phyloP scores from a whole-genome alignment of 805 yeast genomes.

The Blastobotrys mokoenaii region DNA sequence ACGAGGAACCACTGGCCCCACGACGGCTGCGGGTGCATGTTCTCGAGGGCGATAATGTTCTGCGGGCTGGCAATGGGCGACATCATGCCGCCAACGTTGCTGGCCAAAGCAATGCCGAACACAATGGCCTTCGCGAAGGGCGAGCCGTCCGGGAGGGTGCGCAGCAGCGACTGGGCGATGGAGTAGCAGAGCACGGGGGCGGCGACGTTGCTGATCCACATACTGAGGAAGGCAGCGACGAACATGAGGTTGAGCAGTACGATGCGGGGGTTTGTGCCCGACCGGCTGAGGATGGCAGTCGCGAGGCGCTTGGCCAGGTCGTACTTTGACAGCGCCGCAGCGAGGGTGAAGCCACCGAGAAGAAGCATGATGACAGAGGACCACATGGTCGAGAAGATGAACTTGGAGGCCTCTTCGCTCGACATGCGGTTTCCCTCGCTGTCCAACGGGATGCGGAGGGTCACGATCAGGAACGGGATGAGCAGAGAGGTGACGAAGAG shows the following conservation, averaged over 20 bases:
- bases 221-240: constrained; percentile 76
- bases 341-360: constrained; percentile 89
- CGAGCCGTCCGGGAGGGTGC: constrained; percentile 74
- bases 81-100: constrained; percentile 94
- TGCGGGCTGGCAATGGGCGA: constrained; percentile 98
- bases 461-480: constrained; percentile 74
- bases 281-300: constrained; percentile 67
- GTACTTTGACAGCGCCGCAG: constrained; percentile 89
- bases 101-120: constrained; percentile 85
- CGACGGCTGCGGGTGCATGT: constrained; percentile 74
- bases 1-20: constrained; percentile 95
- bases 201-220: constrained; percentile 97
- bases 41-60: constrained; percentile 80
- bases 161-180: constrained; percentile 78
- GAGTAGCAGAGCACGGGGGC: constrained; percentile 92
- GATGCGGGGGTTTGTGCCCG: constrained; percentile 78
- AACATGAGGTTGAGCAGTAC: constrained; percentile 75
- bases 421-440: constrained; percentile 47
- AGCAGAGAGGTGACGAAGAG: constrained; percentile 79
- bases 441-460: constrained; percentile 58
- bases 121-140: constrained; percentile 76
- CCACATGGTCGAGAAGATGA: constrained; percentile 87
- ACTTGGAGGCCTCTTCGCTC: constrained; percentile 66
- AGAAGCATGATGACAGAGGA: constrained; percentile 83
- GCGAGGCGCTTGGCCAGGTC: constrained; percentile 82